Conservation (phyloP, 2,329 filamentous ascomycete genomes). For the Aspergillus hortae region DNA sequence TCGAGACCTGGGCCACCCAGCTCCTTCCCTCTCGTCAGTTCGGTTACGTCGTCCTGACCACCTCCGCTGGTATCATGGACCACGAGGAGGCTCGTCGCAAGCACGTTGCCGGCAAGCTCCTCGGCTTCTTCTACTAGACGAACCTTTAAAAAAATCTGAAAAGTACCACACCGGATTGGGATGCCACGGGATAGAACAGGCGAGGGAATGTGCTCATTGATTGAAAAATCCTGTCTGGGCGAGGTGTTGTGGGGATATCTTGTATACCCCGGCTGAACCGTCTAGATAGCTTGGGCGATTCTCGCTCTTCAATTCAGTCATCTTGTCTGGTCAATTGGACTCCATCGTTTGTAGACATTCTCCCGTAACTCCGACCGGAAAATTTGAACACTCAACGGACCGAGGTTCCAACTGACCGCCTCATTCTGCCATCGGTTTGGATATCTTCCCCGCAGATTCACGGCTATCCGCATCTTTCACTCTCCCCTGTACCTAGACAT, state of each 20-base stretch:
- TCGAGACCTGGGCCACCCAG: constrained; percentile 99
- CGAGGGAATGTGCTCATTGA: constrained; percentile 18
- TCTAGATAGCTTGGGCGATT: constrained; percentile 26
- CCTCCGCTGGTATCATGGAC: constrained; percentile 99
- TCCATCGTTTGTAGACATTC: not conserved
- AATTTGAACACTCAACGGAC: not conserved
- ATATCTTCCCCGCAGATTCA: not conserved
- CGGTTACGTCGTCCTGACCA: constrained; percentile 98
- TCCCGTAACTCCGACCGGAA: not conserved
- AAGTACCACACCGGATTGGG: constrained; percentile 16
- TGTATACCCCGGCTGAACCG: constrained; percentile 20
- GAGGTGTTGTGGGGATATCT: constrained; percentile 17
- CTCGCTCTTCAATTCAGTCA: constrained; percentile 7
- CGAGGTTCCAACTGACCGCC: constrained; percentile 12
- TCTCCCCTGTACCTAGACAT: not conserved
- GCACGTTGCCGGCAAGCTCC: constrained; percentile 98
- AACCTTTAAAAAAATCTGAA: constrained; percentile 25
- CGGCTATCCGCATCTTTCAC: not conserved
- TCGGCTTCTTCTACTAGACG: constrained; percentile 96
- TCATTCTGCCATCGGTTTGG: constrained; percentile 4
- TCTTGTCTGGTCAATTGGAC: not conserved
- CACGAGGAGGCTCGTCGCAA: constrained; percentile 99
- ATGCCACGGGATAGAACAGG: constrained; percentile 13
- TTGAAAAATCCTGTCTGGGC: constrained; percentile 18
- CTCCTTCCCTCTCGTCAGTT: constrained; percentile 99